phyloP scores from a whole-genome alignment of 2,329 filamentous ascomycete species.

The Myriosclerotinia curreyana region DNA sequence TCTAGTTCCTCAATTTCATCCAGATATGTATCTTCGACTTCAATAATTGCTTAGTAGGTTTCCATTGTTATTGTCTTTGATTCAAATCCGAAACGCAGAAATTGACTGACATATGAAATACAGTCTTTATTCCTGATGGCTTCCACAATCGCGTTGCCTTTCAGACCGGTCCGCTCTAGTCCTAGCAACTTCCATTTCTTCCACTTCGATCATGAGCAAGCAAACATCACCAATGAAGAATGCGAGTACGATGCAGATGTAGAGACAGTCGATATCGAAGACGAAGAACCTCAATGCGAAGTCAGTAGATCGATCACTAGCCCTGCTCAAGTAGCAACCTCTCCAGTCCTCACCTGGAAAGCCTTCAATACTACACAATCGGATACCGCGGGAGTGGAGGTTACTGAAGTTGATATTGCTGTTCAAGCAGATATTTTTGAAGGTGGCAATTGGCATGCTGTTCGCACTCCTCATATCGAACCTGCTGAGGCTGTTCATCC shows the following conservation, averaged over 20 bases:
- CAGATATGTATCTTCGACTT: not conserved
- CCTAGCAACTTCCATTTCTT: not conserved
- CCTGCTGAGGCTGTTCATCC: no score
- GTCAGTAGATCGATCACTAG: not conserved
- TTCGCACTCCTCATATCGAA: not conserved
- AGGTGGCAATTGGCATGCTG: not conserved
- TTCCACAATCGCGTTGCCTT: not conserved
- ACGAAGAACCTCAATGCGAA: not conserved
- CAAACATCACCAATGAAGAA: not conserved
- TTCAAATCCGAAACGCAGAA: not conserved
- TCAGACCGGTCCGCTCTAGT: not conserved
- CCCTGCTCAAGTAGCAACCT: not conserved
- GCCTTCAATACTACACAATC: not conserved
- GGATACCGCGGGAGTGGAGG: not conserved
- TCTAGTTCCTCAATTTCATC: not conserved
- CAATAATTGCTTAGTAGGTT: not conserved
- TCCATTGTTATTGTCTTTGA: not conserved
- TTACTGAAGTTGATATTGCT: not conserved
- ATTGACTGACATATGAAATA: not conserved
- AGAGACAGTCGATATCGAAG: not conserved
- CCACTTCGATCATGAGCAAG: not conserved
- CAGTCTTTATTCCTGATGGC: constrained; percentile 16
- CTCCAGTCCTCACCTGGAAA: not conserved
- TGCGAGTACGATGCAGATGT: constrained; percentile 5
- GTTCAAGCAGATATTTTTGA: not conserved